Evolutionary conservation across 257 asterid species (phyloP), one percentile per base, ranked within the genome.

Genomic region (Scutellaria barbata): DNA sequence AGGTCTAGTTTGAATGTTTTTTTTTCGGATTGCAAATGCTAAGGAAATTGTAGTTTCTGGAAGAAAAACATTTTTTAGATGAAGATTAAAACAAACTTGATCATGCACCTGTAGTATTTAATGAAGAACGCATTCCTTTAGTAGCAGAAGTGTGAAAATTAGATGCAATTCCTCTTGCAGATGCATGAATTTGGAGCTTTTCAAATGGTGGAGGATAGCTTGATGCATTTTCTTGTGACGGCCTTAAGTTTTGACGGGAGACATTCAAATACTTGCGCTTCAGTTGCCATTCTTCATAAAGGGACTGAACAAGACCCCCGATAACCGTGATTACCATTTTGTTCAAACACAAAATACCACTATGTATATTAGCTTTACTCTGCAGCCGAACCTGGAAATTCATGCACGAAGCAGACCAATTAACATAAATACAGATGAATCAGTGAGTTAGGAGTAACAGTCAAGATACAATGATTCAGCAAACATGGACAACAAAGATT

Each of bases 241-340:
- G 73, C 81, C 85, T 83, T 60, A 76, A 60, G 48, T 85, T 78
- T 66, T 81, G 68, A 60, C 88, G 85, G 17, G 95, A 80, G 83
- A 83, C 78, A 66, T 88, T 90, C 76, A 87, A 48, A 82, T 85
- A 92, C 79, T 89, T 89, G 77, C 85, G 80, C 80, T 89, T 88
- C 84, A 88, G 83, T 79, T 89, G 87, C 94, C 95, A 89, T 82
- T 92, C 98, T 70, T 92, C 96, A 69, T 71, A 83, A 62, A 92
- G 96, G 43, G 96, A 85, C 82, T 87, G 87, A 80, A 89, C 98
- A 53, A 79, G 58, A 68, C 98, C 96, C 63, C 98, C 98, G 74
- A 92, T 75, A 35, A 87, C 69, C 13, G 85, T 82, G 50, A 84
- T 74, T 20, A 72, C 71, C 78, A 83, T 83, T 62, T 81, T 71